These are phyloP conservation scores for Noccaea bulbosa DNA, from an alignment of 345 rosid species.

Conservation along the genomic window DNA sequence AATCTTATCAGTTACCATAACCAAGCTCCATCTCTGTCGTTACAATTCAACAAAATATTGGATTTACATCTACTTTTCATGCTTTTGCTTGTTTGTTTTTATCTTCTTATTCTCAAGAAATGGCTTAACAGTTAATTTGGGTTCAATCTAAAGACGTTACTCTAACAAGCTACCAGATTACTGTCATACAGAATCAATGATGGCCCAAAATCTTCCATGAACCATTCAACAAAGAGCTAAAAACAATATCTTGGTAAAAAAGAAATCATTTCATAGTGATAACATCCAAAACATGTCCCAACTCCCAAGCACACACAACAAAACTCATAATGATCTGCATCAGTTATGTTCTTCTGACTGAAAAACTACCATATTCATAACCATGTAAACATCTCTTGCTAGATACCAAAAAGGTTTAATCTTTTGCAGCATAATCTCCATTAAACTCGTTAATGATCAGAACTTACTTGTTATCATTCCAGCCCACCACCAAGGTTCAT, in stretches of 20 bases:
- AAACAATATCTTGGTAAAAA: neutral
- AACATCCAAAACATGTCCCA: slow-evolving; percentile 7
- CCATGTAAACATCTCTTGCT: neutral
- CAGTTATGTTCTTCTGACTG: neutral
- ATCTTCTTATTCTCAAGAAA: neutral
- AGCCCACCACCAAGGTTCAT: slow-evolving; percentile 96
- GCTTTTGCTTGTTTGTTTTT: neutral
- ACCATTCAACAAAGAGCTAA: neutral
- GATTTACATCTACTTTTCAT: too few species aligned
- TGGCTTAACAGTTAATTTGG: neutral
- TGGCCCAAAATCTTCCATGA: neutral
- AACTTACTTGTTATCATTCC: slow-evolving; percentile 89
- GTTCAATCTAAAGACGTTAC: neutral
- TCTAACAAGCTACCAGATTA: slow-evolving; percentile 4
- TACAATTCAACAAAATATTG: too few species aligned
- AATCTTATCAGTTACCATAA: neutral
- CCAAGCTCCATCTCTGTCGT: slow-evolving; percentile 9
- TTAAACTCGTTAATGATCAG: neutral
- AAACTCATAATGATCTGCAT: neutral
- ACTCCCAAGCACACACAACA: neutral
- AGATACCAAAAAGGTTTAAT: slow-evolving; percentile 1
- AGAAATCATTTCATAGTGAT: neutral
- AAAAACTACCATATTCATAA: neutral
- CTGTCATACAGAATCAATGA: neutral
- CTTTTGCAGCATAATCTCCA: neutral